These are phyloP conservation scores for Alternaria arborescens DNA, from an alignment of 2,329 filamentous ascomycete genomes.

Conservation along the genomic window DNA sequence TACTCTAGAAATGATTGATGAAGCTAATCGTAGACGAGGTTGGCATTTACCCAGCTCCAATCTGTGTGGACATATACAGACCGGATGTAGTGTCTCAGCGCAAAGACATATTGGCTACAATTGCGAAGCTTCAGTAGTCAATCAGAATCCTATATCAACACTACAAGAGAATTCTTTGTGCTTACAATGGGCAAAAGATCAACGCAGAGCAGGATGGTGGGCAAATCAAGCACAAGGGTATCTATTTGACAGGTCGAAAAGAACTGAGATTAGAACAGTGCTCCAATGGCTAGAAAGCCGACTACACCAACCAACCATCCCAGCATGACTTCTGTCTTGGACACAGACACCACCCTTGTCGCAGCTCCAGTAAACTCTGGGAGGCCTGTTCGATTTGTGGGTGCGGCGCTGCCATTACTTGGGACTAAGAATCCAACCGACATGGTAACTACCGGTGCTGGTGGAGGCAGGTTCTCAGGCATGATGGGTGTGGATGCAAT, in stretches of 20 bases:
- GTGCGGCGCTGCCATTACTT: conserved; percentile 6
- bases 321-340: not conserved
- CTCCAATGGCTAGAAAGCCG: not conserved
- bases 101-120: too few relatives aligned
- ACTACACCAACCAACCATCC: not conserved
- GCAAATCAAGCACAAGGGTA: not conserved
- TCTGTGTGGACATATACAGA: too few relatives aligned
- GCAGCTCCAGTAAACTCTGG: conserved; percentile 13
- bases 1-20: too few relatives aligned
- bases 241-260: not conserved
- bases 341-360: not conserved
- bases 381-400: not conserved
- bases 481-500: not conserved
- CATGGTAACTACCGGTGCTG: conserved; percentile 13
- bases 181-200: not conserved
- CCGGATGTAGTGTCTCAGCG: too few relatives aligned
- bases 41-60: too few relatives aligned
- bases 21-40: too few relatives aligned
- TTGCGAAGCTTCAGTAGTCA: too few relatives aligned
- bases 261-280: not conserved
- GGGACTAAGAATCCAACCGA: conserved; percentile 6
- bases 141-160: too few relatives aligned
- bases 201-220: not conserved
- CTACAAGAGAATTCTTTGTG: too few relatives aligned
- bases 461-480: not conserved